Evolutionary conservation across 2,329 filamentous ascomycete species (phyloP).

Genomic region (Cephalotrichum gorgonifer): DNA sequence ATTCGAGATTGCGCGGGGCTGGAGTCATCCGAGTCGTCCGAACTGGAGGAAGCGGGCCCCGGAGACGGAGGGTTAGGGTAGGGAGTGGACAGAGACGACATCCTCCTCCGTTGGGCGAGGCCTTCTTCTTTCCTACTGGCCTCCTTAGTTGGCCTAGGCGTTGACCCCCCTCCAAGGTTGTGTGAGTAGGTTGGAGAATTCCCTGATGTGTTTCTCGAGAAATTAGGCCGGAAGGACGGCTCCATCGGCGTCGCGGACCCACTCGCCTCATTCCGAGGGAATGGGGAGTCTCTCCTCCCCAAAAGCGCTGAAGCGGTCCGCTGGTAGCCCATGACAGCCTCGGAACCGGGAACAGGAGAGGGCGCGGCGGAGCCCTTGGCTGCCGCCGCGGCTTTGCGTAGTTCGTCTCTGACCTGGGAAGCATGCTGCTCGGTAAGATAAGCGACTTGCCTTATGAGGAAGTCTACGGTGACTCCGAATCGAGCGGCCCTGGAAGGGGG

Average conservation of each 20-base stretch:
- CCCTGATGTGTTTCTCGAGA: constrained; percentile 36
- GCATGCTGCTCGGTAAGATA: constrained; percentile 89
- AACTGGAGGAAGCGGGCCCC: constrained; percentile 24
- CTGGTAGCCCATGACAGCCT: constrained; percentile 24
- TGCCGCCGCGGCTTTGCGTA: constrained; percentile 61
- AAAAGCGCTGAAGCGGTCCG: constrained; percentile 44
- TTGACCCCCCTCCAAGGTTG: constrained; percentile 10
- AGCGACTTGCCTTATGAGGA: constrained; percentile 85
- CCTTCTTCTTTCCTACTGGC: constrained; percentile 19
- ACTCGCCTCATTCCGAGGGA: constrained; percentile 35
- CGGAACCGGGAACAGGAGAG: constrained; percentile 45
- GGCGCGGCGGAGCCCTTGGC: constrained; percentile 45
- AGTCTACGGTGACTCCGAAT: constrained; percentile 79
- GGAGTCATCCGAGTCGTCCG: constrained; percentile 31
- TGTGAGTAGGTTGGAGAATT: constrained; percentile 16
- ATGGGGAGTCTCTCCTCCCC: constrained; percentile 46
- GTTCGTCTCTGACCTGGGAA: constrained; percentile 80
- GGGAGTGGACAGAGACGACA: constrained; percentile 34
- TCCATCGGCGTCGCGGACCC: constrained; percentile 31
- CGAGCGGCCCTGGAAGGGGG: constrained; percentile 48
- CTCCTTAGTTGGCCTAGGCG: constrained; percentile 11
- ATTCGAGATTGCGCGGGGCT: constrained; percentile 48
- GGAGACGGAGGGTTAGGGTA: constrained; percentile 20
- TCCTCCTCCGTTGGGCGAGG: constrained; percentile 15
- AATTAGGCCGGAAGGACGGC: constrained; percentile 30